A percentile compares a stretch with the other conserved stretches of the same genome.
Conservation (phyloP, 2,329 filamentous ascomycete species). For the Calonectria pseudoreteaudii region DNA sequence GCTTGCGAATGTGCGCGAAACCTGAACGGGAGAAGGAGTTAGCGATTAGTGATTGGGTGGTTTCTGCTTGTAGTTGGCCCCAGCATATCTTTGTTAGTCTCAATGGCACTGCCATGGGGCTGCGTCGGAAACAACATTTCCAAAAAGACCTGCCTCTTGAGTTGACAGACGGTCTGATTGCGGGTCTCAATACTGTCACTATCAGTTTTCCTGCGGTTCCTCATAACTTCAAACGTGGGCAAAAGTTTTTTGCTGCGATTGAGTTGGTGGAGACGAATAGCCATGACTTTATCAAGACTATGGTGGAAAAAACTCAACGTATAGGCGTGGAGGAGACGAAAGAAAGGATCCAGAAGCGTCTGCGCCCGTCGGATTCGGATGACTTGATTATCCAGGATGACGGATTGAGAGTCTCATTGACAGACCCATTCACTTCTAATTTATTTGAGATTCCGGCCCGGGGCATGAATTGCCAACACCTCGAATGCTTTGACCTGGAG, state of each 20-base stretch:
- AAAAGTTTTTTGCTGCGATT: slow-evolving; percentile 71
- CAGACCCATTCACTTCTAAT: slow-evolving; percentile 73
- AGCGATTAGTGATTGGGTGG: slow-evolving; percentile 70
- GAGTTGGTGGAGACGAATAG: slow-evolving; percentile 73
- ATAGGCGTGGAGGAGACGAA: slow-evolving; percentile 63
- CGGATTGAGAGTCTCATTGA: slow-evolving; percentile 68
- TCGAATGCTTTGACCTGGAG: slow-evolving; percentile 90
- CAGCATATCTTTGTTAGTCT: slow-evolving; percentile 75
- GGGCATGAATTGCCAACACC: slow-evolving; percentile 76
- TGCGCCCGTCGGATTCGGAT: slow-evolving; percentile 59
- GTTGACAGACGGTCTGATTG: slow-evolving; percentile 69
- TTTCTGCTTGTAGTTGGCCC: slow-evolving; percentile 77
- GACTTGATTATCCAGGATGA: slow-evolving; percentile 71
- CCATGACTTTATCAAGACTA: slow-evolving; percentile 56
- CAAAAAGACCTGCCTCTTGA: slow-evolving; percentile 83
- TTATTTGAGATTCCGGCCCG: slow-evolving; percentile 81
- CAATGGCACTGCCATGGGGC: slow-evolving; percentile 69
- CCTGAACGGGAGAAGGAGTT: slow-evolving; percentile 30
- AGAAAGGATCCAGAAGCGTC: slow-evolving; percentile 64
- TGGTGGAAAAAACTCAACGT: slow-evolving; percentile 51
- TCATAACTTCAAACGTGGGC: slow-evolving; percentile 40
- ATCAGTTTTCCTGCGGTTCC: slow-evolving; percentile 56
- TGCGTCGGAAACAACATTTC: slow-evolving; percentile 77
- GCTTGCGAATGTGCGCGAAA: slow-evolving; percentile 72
- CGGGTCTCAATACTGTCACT: slow-evolving; percentile 72